Percentiles rank a stretch among this genome's conserved stretches.
These are phyloP conservation scores for Mucor velutinosus DNA, from an alignment of 371 early-diverging fungal species.

Conservation along the genomic window DNA sequence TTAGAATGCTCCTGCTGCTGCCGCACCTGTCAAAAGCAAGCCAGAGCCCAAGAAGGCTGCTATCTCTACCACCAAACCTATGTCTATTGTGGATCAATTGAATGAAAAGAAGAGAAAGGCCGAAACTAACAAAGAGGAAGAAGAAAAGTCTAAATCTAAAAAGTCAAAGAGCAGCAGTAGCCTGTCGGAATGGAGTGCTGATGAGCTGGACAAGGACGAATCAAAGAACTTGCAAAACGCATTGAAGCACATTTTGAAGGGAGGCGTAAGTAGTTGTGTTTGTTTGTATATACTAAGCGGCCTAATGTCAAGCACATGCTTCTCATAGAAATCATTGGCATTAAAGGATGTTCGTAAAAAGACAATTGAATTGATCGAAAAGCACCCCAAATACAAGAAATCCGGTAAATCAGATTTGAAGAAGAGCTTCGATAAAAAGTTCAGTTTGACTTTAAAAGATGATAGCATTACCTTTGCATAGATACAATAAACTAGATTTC, in stretches of 20 bases:
- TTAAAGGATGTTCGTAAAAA: constrained; percentile 43
- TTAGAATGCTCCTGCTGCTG: background rate
- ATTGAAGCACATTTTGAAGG: constrained; percentile 33
- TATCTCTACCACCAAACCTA: constrained; percentile 24
- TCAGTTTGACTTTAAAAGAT: constrained; percentile 21
- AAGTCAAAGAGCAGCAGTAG: constrained; percentile 31
- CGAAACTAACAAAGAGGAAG: constrained; percentile 20
- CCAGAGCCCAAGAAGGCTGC: constrained; percentile 25
- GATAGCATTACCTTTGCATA: constrained; percentile 25
- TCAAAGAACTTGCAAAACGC: constrained; percentile 31
- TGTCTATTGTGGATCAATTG: constrained; percentile 66
- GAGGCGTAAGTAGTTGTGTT: constrained; percentile 13
- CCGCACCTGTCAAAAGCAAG: constrained; percentile 20
- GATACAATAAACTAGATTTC: constrained; percentile 1
- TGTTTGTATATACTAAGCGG: background rate
- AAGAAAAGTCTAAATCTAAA: constrained; percentile 25
- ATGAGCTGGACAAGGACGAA: constrained; percentile 30
- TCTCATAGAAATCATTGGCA: constrained; percentile 25
- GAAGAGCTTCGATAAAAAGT: constrained; percentile 28
- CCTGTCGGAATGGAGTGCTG: constrained; percentile 29
- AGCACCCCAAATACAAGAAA: constrained; percentile 35
- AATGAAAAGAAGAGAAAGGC: constrained; percentile 53
- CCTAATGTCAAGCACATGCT: background rate
- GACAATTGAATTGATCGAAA: constrained; percentile 31
- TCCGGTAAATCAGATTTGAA: constrained; percentile 23